phyloP scores from a whole-genome alignment of 2,329 filamentous ascomycete species.

The Bipolaris cookei region DNA sequence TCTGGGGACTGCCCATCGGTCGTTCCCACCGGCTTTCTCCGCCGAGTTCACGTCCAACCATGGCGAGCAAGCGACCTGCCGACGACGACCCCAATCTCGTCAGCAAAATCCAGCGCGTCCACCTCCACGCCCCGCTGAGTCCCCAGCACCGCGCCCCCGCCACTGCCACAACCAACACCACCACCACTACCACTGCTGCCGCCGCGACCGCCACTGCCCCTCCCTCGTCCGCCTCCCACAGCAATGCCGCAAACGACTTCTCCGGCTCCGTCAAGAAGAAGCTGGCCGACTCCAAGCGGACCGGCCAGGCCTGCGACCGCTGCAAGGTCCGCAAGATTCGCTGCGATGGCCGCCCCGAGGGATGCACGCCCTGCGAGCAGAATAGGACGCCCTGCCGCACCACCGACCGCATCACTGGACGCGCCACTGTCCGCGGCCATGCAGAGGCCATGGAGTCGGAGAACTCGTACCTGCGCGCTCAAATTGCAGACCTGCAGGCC shows the following conservation, averaged over 20 bases:
- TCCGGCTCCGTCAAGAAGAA: constrained; percentile 57
- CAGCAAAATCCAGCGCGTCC: constrained; percentile 46
- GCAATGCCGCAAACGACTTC: constrained; percentile 36
- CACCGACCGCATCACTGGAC: constrained; percentile 84
- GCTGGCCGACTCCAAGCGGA: constrained; percentile 63
- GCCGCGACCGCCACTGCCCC: background rate
- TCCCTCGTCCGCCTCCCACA: constrained; percentile 1
- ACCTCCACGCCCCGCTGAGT: constrained; percentile 30
- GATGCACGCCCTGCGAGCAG: constrained; percentile 80
- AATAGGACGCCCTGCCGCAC: constrained; percentile 80
- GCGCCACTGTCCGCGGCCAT: constrained; percentile 79
- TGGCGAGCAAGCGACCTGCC: constrained; percentile 37
- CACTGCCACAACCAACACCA: background rate
- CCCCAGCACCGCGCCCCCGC: constrained; percentile 23
- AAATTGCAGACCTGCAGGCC: constrained; percentile 71
- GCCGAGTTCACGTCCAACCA: constrained; percentile 21
- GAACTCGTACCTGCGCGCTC: constrained; percentile 69
- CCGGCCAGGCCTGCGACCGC: constrained; percentile 85
- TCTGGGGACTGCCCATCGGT: constrained; percentile 16
- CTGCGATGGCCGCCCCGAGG: constrained; percentile 80
- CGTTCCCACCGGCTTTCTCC: constrained; percentile 14
- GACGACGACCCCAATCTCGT: constrained; percentile 28
- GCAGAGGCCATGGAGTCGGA: constrained; percentile 77
- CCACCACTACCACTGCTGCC: constrained; percentile 3
- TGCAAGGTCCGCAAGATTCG: constrained; percentile 90